These are phyloP conservation scores for Talaromyces sp. DNA, from an alignment of 2,329 filamentous ascomycete genomes.

Conservation along the genomic window DNA sequence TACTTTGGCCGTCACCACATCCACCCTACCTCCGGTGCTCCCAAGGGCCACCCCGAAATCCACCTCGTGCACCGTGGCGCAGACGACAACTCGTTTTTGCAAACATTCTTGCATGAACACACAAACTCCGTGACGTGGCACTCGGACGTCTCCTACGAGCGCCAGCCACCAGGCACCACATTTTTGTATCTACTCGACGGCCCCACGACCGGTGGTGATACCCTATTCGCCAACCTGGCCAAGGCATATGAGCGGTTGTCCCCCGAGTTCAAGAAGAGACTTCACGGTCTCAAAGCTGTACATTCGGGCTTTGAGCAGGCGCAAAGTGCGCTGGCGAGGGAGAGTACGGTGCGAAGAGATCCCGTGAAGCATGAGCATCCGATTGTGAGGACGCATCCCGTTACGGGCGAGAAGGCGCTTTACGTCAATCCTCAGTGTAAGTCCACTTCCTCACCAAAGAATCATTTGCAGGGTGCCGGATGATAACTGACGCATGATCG, in stretches of 20 bases:
- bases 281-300: constrained; percentile 76
- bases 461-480: no score
- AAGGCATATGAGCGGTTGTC: constrained; percentile 80
- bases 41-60: constrained; percentile 68
- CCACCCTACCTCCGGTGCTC: constrained; percentile 73
- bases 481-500: not conserved
- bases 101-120: constrained; percentile 61
- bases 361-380: constrained; percentile 73
- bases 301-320: constrained; percentile 83
- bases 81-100: constrained; percentile 57
- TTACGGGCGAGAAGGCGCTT: constrained; percentile 78
- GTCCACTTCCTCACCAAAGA: constrained; percentile 27
- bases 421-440: constrained; percentile 80
- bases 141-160: constrained; percentile 82
- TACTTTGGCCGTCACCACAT: constrained; percentile 83
- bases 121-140: constrained; percentile 87
- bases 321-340: constrained; percentile 62
- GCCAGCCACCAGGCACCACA: constrained; percentile 83
- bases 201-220: constrained; percentile 77
- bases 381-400: constrained; percentile 75
- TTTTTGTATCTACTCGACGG: constrained; percentile 86
- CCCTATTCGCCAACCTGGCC: constrained; percentile 73
- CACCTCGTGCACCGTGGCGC: constrained; percentile 75
- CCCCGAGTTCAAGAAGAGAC: constrained; percentile 71
- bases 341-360: constrained; percentile 70